Conservation (phyloP, 495 filamentous ascomycete genomes). For the Neurospora cerealis region DNA sequence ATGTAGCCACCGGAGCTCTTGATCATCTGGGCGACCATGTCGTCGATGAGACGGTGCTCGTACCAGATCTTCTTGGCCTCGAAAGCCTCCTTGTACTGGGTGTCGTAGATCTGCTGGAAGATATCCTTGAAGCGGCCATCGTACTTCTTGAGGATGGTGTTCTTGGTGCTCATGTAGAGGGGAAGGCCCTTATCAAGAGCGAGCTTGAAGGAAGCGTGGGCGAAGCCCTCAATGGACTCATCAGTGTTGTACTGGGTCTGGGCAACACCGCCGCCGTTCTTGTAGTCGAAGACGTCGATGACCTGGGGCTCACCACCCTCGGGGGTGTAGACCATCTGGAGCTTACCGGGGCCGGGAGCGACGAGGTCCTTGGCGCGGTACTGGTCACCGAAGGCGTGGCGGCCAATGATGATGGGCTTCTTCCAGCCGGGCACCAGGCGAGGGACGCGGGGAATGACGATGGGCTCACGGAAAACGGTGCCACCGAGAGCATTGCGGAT, state of each 20-base stretch:
- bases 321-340: constrained; percentile 91
- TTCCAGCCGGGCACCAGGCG: constrained; percentile 94
- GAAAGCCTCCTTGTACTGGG: constrained; percentile 75
- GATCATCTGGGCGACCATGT: constrained; percentile 99
- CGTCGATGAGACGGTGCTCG: constrained; percentile 96
- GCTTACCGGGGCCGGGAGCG: constrained; percentile 67
- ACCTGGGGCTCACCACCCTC: constrained; percentile 68
- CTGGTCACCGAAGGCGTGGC: constrained; percentile 97
- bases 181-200: constrained; percentile 78
- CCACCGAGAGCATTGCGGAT: constrained; percentile 93
- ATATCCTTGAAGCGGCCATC: constrained; percentile 98
- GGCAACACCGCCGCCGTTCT: constrained; percentile 71
- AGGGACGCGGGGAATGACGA: constrained; percentile 86
- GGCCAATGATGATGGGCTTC: constrained; percentile 96
- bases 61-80: constrained; percentile 94
- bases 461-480: constrained; percentile 97
- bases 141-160: constrained; percentile 98
- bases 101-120: constrained; percentile 94
- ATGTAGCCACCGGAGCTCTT: constrained; percentile 91
- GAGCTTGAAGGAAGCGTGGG: constrained; percentile 91
- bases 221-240: constrained; percentile 88
- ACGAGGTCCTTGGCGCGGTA: constrained; percentile 92
- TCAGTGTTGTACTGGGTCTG: constrained; percentile 97
- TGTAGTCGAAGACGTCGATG: constrained; percentile 86
- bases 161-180: constrained; percentile 99